Percentiles rank a stretch among this genome's conserved stretches.
These are phyloP conservation scores for Hypoxylon sp. DNA, from an alignment of 2,329 filamentous ascomycete genomes.

Conservation along the genomic window DNA sequence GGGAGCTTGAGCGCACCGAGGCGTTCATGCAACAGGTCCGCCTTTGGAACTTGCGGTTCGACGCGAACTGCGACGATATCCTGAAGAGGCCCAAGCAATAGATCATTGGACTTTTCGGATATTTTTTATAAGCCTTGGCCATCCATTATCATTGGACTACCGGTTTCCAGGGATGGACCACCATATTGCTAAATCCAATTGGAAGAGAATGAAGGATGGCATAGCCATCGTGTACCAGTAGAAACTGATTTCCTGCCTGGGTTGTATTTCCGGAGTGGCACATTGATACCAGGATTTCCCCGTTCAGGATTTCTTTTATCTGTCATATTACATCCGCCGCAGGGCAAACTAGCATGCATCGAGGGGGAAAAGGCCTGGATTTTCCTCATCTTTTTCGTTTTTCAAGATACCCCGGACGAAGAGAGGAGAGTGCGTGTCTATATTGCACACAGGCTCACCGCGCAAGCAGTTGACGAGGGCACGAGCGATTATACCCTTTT, in stretches of 20 bases:
- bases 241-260: constrained; percentile 47
- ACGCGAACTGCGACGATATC: constrained; percentile 95
- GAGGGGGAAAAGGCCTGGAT: constrained; percentile 49
- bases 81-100: constrained; percentile 73
- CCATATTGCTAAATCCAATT: constrained; percentile 33
- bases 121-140: constrained; percentile 19
- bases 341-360: constrained; percentile 51
- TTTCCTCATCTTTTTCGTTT: constrained; percentile 52
- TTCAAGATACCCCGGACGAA: constrained; percentile 53
- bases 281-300: constrained; percentile 46
- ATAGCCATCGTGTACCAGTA: constrained; percentile 52
- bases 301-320: constrained; percentile 48
- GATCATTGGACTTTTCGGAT: constrained; percentile 37
- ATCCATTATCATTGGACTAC: constrained; percentile 16
- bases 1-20: constrained; percentile 90
- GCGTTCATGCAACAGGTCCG: constrained; percentile 91
- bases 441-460: constrained; percentile 40
- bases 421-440: constrained; percentile 43
- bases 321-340: constrained; percentile 54
- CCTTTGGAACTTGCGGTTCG: constrained; percentile 93
- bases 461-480: constrained; percentile 47
- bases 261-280: constrained; percentile 46
- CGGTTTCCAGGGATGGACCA: constrained; percentile 36
- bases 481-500: constrained; percentile 46
- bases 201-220: constrained; percentile 44